Conservation (phyloP, 2,329 filamentous ascomycete species). For the Elsinoe perseae region DNA sequence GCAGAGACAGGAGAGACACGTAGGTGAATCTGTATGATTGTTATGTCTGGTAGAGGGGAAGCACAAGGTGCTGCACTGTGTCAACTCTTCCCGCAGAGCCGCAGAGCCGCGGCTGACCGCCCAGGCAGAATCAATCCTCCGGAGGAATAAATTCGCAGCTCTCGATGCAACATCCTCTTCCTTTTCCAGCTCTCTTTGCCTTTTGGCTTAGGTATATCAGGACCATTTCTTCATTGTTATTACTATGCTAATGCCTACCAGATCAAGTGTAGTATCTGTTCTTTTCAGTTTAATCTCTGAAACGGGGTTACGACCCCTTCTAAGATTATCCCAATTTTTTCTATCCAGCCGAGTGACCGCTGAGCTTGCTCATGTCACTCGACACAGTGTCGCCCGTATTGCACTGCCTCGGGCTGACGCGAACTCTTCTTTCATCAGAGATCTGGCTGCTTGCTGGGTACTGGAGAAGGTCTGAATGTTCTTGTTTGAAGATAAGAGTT, state of each 20-base stretch:
- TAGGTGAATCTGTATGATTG: too few relatives aligned
- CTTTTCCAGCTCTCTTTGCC: slow-evolving; percentile 14
- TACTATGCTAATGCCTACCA: not conserved
- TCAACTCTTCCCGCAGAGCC: not conserved
- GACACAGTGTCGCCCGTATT: slow-evolving; percentile 15
- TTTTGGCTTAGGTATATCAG: slow-evolving; percentile 10
- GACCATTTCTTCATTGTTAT: not conserved
- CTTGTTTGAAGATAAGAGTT: not conserved
- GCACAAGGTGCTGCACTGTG: not conserved
- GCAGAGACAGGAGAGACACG: too few relatives aligned
- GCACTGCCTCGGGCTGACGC: slow-evolving; percentile 16
- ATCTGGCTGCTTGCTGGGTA: slow-evolving; percentile 5
- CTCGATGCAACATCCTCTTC: not conserved
- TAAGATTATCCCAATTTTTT: slow-evolving; percentile 17
- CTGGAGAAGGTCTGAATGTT: slow-evolving; percentile 11
- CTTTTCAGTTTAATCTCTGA: slow-evolving; percentile 18
- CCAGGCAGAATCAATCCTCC: not conserved
- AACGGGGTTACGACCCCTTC: slow-evolving; percentile 15
- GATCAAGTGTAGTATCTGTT: slow-evolving; percentile 18
- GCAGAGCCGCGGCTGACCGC: not conserved
- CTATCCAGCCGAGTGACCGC: slow-evolving; percentile 7
- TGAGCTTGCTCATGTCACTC: slow-evolving; percentile 14
- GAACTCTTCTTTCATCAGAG: slow-evolving; percentile 15
- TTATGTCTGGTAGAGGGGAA: too few relatives aligned
- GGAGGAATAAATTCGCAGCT: not conserved